These are phyloP conservation scores for Ophiocordyceps robertsii DNA, from an alignment of 2,329 filamentous ascomycete genomes.

Conservation along the genomic window DNA sequence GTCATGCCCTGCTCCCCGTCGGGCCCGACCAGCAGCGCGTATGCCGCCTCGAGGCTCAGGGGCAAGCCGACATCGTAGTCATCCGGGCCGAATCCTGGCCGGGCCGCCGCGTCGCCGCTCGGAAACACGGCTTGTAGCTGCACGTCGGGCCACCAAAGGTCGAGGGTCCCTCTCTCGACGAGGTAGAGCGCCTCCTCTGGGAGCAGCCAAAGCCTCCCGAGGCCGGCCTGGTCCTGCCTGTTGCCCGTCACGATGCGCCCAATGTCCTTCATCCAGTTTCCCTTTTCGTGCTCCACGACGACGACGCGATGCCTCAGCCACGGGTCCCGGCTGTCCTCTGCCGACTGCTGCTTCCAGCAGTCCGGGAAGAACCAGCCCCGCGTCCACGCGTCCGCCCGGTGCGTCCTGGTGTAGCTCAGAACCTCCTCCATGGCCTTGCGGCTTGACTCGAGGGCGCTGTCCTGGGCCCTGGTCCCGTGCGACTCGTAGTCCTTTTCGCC, in stretches of 20 bases:
- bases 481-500: slow-evolving; percentile 97
- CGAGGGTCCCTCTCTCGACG: slow-evolving; percentile 74
- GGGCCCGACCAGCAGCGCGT: slow-evolving; percentile 67
- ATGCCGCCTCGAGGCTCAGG: slow-evolving; percentile 82
- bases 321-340: slow-evolving; percentile 9
- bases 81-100: slow-evolving; percentile 13
- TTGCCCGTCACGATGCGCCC: slow-evolving; percentile 50
- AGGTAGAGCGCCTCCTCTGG: slow-evolving; percentile 88
- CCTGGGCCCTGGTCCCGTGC: slow-evolving; percentile 75
- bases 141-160: slow-evolving; percentile 67
- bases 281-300: slow-evolving; percentile 57
- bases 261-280: slow-evolving; percentile 61
- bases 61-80: slow-evolving; percentile 56
- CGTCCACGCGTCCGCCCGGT: slow-evolving; percentile 51
- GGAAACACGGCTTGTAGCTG: slow-evolving; percentile 36
- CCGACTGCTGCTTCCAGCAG: slow-evolving; percentile 24
- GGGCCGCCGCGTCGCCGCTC: slow-evolving; percentile 11
- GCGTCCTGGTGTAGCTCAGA: slow-evolving; percentile 61
- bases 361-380: slow-evolving; percentile 65
- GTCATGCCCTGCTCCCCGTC: slow-evolving; percentile 48
- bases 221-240: slow-evolving; percentile 36
- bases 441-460: slow-evolving; percentile 63
- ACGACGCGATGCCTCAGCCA: slow-evolving; percentile 40
- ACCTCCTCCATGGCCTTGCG: slow-evolving; percentile 83
- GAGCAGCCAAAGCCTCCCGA: slow-evolving; percentile 64